Evolutionary conservation across 768 basidiomycete genomes (phyloP), one percentile per base, ranked within the genome.

Genomic region (Suillus subaureus): DNA sequence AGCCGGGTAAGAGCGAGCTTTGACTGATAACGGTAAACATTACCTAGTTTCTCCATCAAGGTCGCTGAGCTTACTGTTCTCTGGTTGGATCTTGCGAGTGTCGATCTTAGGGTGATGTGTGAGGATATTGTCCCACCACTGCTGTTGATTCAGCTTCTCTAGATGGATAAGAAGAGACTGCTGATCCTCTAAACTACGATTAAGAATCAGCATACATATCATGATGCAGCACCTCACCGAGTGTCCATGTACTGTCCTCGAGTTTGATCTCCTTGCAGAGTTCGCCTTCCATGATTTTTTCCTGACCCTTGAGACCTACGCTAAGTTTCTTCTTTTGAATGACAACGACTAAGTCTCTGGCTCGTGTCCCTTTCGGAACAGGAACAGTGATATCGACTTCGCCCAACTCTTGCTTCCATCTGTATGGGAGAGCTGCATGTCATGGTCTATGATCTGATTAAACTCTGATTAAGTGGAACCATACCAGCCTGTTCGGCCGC

Each of bases 121-220:
- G 61, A 99, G 81, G 68, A 99, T 91, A 75, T 98, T 96, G 76
- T 95, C 93, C 97, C 97, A 99, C 97, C 97, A 99, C 65, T 92
- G 87, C 76, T 92, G 87, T 68, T 92, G 81, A 77, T 96, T 93
- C 61, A 93, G 70, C 77, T 97, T 96, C 78, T 96, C 93, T 51
- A 96, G 84, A 72, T 94, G 92, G 60, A 97, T 82, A 21, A 85
- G 80, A 62, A 97, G 80, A 9, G 80, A 79, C 65, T 89, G 80
- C 69, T 90, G 89, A 75, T 96, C 94, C 83, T 94, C 94, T 96
- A 69, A 23, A 23, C 61, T 21, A 26, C 56, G n/a, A 51, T 57
- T 73, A 13, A 72, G 51, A 33, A 40, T 43, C 31, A 45, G 37
- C 66, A 28, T 49, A 55, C 54, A 57, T n/a, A 18, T 26, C 61